phyloP scores from a whole-genome alignment of 1,284 basidiomycete genomes.

The Sphaerobolus stellatus region DNA sequence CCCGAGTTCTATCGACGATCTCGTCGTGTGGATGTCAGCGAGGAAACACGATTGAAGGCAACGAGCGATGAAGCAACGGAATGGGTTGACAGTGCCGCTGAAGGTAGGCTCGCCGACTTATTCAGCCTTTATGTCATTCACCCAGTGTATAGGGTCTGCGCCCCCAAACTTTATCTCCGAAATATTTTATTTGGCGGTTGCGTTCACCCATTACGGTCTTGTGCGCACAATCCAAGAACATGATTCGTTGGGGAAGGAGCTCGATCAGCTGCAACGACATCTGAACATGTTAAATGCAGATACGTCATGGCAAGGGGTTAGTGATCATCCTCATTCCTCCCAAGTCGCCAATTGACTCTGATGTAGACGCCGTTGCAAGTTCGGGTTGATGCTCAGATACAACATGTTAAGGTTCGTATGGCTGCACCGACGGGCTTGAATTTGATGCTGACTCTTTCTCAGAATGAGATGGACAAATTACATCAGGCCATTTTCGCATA shows the following conservation, averaged over 20 bases:
- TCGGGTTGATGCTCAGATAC: slow-evolving; percentile 54
- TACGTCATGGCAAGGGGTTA: slow-evolving; percentile 73
- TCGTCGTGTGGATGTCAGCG: slow-evolving; percentile 69
- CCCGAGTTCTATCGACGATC: slow-evolving; percentile 76
- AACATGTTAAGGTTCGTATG: slow-evolving; percentile 64
- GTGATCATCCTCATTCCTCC: slow-evolving; percentile 26
- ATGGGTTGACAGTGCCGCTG: slow-evolving; percentile 58
- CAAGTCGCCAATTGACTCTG: slow-evolving; percentile 1
- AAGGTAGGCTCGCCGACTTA: background rate
- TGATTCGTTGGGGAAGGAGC: slow-evolving; percentile 67
- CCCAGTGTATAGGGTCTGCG: slow-evolving; percentile 14
- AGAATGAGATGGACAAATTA: slow-evolving; percentile 70
- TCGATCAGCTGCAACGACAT: slow-evolving; percentile 77
- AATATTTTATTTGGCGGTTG: slow-evolving; percentile 85
- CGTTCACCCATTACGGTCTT: slow-evolving; percentile 85
- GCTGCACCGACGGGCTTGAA: background rate
- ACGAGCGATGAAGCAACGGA: slow-evolving; percentile 79
- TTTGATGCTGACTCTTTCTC: slow-evolving; percentile 1
- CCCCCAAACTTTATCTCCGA: slow-evolving; percentile 93
- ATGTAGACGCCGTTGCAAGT: slow-evolving; percentile 63
- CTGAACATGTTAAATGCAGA: slow-evolving; percentile 78
- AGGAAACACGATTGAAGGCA: slow-evolving; percentile 91
- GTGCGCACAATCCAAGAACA: slow-evolving; percentile 77
- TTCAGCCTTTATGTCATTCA: background rate
- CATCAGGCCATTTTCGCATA: slow-evolving; percentile 75